Conservation (phyloP, 495 filamentous ascomycete species). For the Penicillium nucicola region DNA sequence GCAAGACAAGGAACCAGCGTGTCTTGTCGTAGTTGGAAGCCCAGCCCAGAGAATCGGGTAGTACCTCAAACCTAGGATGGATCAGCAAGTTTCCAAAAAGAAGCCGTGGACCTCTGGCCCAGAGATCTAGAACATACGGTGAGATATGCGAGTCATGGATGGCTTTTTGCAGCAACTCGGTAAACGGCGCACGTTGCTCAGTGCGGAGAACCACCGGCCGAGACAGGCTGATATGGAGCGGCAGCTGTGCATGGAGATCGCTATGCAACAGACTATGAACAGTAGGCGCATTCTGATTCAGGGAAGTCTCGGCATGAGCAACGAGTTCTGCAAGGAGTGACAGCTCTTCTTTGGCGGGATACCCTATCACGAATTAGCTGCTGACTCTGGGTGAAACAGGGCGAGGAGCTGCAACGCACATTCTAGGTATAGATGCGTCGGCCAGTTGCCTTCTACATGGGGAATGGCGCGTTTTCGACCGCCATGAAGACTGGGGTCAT, state of each 20-base stretch:
- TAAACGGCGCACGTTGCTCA: constrained; percentile 61
- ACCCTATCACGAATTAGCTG: constrained; percentile 56
- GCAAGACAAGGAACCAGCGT: constrained; percentile 83
- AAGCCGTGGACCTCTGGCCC: too few relatives aligned
- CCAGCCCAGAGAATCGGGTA: constrained; percentile 54
- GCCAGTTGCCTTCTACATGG: constrained; percentile 88
- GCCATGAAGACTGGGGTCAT: constrained; percentile 81
- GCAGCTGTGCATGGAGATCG: constrained; percentile 73
- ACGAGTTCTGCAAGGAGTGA: constrained; percentile 52
- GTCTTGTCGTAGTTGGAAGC: constrained; percentile 70
- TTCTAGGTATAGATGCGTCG: constrained; percentile 88
- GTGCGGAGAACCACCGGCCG: constrained; percentile 66
- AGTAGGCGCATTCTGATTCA: not conserved
- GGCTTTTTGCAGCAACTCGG: constrained; percentile 31
- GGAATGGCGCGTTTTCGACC: constrained; percentile 78
- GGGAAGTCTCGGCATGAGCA: constrained; percentile 26
- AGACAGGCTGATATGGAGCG: constrained; percentile 89
- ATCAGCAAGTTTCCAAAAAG: not conserved
- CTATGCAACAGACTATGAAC: constrained; percentile 65
- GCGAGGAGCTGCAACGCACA: constrained; percentile 55
- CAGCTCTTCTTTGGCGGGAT: constrained; percentile 59
- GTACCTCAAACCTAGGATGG: constrained; percentile 49
- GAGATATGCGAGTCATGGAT: constrained; percentile 41
- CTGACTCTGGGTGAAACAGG: not conserved
- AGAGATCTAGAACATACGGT: constrained; percentile 34